phyloP scores from a whole-genome alignment of 805 yeast species.

The Candida ipomoeae region DNA sequence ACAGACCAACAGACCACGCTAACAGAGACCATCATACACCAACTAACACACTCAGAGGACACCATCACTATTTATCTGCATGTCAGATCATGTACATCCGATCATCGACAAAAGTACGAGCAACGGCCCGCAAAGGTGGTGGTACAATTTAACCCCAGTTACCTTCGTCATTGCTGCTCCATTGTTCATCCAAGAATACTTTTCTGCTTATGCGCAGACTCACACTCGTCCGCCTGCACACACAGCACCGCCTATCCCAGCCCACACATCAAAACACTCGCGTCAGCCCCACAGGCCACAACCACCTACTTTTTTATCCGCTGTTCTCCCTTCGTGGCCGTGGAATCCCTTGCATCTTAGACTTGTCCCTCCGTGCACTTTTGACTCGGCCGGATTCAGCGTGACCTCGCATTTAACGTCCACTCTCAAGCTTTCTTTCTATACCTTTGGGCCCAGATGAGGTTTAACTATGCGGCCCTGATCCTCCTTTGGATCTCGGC shows the following conservation, averaged over 20 bases:
- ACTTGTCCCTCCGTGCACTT: neutral
- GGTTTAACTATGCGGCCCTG: neutral
- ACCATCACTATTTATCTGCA: too few relatives aligned
- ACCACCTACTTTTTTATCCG: neutral
- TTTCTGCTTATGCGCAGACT: neutral
- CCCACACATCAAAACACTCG: neutral
- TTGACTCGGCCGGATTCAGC: neutral
- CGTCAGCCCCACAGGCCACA: neutral
- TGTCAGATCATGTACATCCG: too few relatives aligned
- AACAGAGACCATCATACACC: too few relatives aligned
- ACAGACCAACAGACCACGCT: too few relatives aligned
- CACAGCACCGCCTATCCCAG: constrained; percentile 1
- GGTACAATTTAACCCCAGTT: too few relatives aligned
- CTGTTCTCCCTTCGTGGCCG: neutral
- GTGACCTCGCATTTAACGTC: too few relatives aligned
- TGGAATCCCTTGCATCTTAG: neutral
- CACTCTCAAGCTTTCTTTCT: neutral
- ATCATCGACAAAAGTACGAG: too few relatives aligned
- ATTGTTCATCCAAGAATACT: neutral
- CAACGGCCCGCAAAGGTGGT: too few relatives aligned
- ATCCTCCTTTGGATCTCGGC: constrained; percentile 6
- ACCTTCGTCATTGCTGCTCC: too few relatives aligned
- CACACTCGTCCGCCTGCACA: neutral
- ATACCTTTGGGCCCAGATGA: neutral
- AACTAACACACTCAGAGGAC: too few relatives aligned